These are phyloP conservation scores for Phytophthora melonis DNA, from an alignment of 352 stramenopile species.

Conservation along the genomic window DNA sequence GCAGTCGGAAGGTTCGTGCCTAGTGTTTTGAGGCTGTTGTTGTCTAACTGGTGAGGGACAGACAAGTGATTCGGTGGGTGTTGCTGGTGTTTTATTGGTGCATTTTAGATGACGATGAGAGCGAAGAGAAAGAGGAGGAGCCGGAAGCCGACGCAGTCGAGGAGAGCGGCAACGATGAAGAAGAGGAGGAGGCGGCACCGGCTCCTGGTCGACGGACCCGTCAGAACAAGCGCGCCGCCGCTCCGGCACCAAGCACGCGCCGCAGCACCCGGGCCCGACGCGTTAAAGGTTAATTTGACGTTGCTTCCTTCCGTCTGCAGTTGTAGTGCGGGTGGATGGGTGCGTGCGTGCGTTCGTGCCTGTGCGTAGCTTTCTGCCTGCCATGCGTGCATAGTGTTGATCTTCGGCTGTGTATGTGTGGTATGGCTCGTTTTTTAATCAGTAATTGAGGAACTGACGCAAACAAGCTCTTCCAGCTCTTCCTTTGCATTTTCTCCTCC, in stretches of 20 bases:
- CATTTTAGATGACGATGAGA: slow-evolving; percentile 36
- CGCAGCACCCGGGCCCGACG: slow-evolving; percentile 54
- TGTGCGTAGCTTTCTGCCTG: slow-evolving; percentile 47
- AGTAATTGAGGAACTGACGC: slow-evolving; percentile 71
- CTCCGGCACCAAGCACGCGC: slow-evolving; percentile 23
- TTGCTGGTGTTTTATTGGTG: neutral
- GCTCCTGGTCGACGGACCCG: slow-evolving; percentile 36
- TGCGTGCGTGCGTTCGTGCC: slow-evolving; percentile 38
- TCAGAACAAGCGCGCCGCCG: slow-evolving; percentile 41
- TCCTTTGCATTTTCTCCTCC: slow-evolving; percentile 40
- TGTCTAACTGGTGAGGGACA: neutral
- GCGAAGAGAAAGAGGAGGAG: slow-evolving; percentile 52
- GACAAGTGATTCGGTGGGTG: slow-evolving; percentile 18
- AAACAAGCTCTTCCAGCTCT: slow-evolving; percentile 50
- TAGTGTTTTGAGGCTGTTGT: neutral
- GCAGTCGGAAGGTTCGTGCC: slow-evolving; percentile 35
- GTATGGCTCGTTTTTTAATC: slow-evolving; percentile 51
- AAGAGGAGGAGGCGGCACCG: slow-evolving; percentile 28
- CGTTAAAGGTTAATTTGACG: slow-evolving; percentile 75
- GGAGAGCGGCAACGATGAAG: slow-evolving; percentile 40
- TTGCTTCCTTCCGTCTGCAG: slow-evolving; percentile 39
- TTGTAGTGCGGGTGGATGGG: slow-evolving; percentile 44
- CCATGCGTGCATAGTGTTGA: slow-evolving; percentile 58
- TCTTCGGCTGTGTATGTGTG: slow-evolving; percentile 52
- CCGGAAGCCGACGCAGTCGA: slow-evolving; percentile 38